phyloP scores from a whole-genome alignment of 306 rosid species.

The Prunus campanulata region DNA sequence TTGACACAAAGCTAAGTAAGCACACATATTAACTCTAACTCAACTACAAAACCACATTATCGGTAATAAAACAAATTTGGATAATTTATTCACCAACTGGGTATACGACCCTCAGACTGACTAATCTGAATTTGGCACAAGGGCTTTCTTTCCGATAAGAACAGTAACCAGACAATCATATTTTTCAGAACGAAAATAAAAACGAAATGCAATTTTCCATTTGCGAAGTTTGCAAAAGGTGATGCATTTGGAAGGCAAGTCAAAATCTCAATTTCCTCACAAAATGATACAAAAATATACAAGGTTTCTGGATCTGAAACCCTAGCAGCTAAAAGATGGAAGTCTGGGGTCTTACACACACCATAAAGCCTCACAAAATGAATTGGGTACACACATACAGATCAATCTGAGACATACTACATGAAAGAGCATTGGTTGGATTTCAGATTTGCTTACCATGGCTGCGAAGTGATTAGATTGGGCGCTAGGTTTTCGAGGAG shows the following conservation, averaged over 20 bases:
- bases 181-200: background rate
- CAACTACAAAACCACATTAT: background rate
- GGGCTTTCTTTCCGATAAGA: background rate
- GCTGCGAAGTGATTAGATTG: constrained; percentile 9
- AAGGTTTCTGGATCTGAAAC: constrained; percentile 3
- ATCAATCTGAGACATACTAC: background rate
- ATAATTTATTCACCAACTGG: background rate
- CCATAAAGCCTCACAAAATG: background rate
- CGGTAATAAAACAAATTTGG: background rate
- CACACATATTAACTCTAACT: background rate
- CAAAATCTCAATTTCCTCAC: background rate
- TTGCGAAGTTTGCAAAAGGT: no score
- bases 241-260: background rate
- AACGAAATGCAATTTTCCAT: background rate
- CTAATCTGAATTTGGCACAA: background rate
- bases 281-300: background rate
- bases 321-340: background rate
- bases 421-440: background rate
- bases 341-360: background rate
- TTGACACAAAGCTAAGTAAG: background rate
- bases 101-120: background rate
- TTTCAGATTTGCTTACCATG: constrained; percentile 31
- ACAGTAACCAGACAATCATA: background rate
- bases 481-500: background rate
- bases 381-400: background rate